Percentiles rank a stretch among this genome's conserved stretches.
Conservation (phyloP, 306 rosid species). For the Fragaria vesca region DNA sequence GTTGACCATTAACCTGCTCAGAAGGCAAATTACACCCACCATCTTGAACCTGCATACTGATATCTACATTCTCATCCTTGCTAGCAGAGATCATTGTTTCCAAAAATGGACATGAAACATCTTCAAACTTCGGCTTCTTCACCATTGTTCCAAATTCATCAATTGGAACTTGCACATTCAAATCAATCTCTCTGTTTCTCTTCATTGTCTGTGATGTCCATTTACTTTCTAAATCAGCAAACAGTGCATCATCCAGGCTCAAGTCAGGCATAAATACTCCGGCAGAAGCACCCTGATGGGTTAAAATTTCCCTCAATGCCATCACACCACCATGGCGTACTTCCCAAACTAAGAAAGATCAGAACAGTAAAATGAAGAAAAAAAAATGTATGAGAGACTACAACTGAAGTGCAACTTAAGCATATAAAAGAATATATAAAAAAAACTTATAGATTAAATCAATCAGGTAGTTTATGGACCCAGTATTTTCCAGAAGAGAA, state of each 20-base stretch:
- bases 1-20: slow-evolving; percentile 47
- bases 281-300: slow-evolving; percentile 93
- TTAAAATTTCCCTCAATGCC: slow-evolving; percentile 94
- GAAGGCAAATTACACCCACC: slow-evolving; percentile 43
- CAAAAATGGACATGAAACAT: slow-evolving; percentile 41
- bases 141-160: slow-evolving; percentile 54
- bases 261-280: slow-evolving; percentile 63
- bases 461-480: not conserved
- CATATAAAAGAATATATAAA: not conserved
- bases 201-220: slow-evolving; percentile 41
- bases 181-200: slow-evolving; percentile 82
- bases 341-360: slow-evolving; percentile 69
- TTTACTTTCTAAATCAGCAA: slow-evolving; percentile 55
- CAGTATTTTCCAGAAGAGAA: not conserved
- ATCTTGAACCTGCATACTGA: slow-evolving; percentile 45
- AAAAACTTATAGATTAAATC: not conserved
- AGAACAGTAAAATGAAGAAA: not conserved
- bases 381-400: slow-evolving; percentile 24
- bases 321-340: slow-evolving; percentile 95
- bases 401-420: slow-evolving; percentile 15
- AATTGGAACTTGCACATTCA: slow-evolving; percentile 55
- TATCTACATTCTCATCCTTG: slow-evolving; percentile 44
- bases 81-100: slow-evolving; percentile 42
- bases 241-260: slow-evolving; percentile 36
- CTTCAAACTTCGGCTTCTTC: slow-evolving; percentile 74